A percentile compares a stretch with the other conserved stretches of the same genome.
Conservation (phyloP, 2,329 filamentous ascomycete species). For the Fusarium sp. region DNA sequence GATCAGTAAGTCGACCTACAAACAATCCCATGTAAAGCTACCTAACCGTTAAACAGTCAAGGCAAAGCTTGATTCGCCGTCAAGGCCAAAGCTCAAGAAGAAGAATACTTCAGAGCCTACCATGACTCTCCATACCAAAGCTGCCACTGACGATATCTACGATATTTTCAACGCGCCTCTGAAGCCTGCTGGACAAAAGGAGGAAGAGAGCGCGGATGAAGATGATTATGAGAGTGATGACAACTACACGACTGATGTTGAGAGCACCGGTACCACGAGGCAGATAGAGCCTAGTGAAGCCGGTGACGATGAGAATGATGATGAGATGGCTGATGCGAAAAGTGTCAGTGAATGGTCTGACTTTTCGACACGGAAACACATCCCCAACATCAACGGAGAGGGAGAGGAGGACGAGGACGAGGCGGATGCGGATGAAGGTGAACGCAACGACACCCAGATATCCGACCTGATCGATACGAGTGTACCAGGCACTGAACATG, state of each 20-base stretch:
- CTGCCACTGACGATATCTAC: conserved; percentile 97
- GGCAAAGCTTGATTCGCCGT: conserved; percentile 90
- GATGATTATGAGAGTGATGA: conserved; percentile 77
- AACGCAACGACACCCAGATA: conserved; percentile 50
- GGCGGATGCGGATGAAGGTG: conserved; percentile 43
- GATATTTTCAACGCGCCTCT: conserved; percentile 91
- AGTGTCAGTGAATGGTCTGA: conserved; percentile 89
- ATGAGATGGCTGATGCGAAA: conserved; percentile 64
- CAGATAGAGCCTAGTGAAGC: conserved; percentile 64
- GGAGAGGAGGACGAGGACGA: conserved; percentile 40
- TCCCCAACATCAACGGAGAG: conserved; percentile 61
- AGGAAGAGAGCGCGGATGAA: conserved; percentile 64
- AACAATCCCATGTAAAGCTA: neutral
- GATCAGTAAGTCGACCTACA: conserved; percentile 72
- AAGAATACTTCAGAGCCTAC: conserved; percentile 85
- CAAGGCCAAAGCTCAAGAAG: conserved; percentile 83
- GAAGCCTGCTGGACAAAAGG: conserved; percentile 43
- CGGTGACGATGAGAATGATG: conserved; percentile 59
- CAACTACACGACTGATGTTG: conserved; percentile 85
- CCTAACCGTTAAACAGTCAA: conserved; percentile 72
- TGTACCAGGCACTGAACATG: conserved; percentile 42
- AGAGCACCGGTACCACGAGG: conserved; percentile 83
- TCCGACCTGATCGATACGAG: conserved; percentile 56
- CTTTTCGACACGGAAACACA: conserved; percentile 79
- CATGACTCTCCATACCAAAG: conserved; percentile 96